Evolutionary conservation across 345 rosid species (phyloP), one percentile per base, ranked within the genome.

Genomic region (Lepidium didymum): DNA sequence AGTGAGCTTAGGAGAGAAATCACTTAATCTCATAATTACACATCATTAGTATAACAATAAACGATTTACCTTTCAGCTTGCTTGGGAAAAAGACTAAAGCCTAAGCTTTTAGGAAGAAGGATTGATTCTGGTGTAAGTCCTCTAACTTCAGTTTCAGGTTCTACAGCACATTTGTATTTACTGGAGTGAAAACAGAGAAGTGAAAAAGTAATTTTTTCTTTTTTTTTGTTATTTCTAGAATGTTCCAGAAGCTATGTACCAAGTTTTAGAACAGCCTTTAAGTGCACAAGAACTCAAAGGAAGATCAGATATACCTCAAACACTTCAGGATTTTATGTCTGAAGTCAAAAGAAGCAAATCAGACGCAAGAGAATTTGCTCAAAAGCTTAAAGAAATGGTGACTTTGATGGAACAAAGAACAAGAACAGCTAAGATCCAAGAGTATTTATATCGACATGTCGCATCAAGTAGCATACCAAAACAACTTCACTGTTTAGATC

Each of bases 401-500:
- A 68, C 80, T 9, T 78, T 87, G 18, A 86, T 91, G 43, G 99
- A 91, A 75, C 95, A 87, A 57, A 91, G 97, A 80, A 91, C 97
- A 5, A 83, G 97, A 80, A 87, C 77, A 5, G 96, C 96, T 42
- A 94, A 94, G 78, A 91, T 94, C 61, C 97, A 91, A 75, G 96
- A 94, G 78, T 89, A 89, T 62, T 38, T 91, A 51, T 91, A 94
- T 75, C 82, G 96, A 18, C 99, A 94, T 12, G 92, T 91, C 16
- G 97, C 99, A 29, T 91, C 97, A 31, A 87, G 96, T 72, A 89
- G 96, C 85, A 89, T 94, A 62, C 99, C 99, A 0, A 94, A 94
- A 71, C 96, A 89, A 78, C 90, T 94, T 13, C 91, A 91, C 52
- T 94, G 99, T 75, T 78, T 94, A 8, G 86, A 90, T 64, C 81